These are phyloP conservation scores for Globomyces pollinis-pini DNA, from an alignment of 192 early-diverging fungal species.

Conservation along the genomic window DNA sequence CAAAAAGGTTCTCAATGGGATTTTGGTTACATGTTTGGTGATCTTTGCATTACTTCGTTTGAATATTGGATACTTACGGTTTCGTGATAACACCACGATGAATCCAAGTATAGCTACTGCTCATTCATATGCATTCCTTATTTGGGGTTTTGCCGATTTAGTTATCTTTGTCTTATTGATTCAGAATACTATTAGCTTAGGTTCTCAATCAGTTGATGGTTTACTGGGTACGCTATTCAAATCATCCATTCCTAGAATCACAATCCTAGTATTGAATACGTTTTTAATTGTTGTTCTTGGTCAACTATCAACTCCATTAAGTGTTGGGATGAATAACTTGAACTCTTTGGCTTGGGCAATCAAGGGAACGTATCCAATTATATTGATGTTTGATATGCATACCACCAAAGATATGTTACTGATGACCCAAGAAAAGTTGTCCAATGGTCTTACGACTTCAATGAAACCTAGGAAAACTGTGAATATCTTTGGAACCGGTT, in stretches of 20 bases:
- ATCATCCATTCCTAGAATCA: slow-evolving; percentile 8
- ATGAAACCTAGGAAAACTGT: too few species aligned
- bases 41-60: slow-evolving; percentile 2
- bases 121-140: slow-evolving; percentile 24
- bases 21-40: slow-evolving; percentile 17
- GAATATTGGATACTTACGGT: slow-evolving; percentile 17
- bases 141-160: slow-evolving; percentile 23
- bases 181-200: neutral
- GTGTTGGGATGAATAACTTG: slow-evolving; percentile 6
- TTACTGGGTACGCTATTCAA: slow-evolving; percentile 3
- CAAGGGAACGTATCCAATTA: slow-evolving; percentile 27
- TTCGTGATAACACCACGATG: neutral
- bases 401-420: slow-evolving; percentile 15
- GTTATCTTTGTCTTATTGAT: slow-evolving; percentile 18
- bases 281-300: slow-evolving; percentile 10
- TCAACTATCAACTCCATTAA: neutral
- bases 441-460: too few species aligned
- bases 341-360: slow-evolving; percentile 15
- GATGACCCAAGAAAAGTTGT: too few species aligned
- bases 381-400: slow-evolving; percentile 25
- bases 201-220: neutral
- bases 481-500: too few species aligned
- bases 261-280: neutral
- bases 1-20: neutral
- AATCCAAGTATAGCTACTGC: slow-evolving; percentile 2